Percentiles rank a stretch among this genome's conserved stretches.
These are phyloP conservation scores for Kazachstania sp. DNA, from an alignment of 1,139 yeast genomes.

Conservation along the genomic window DNA sequence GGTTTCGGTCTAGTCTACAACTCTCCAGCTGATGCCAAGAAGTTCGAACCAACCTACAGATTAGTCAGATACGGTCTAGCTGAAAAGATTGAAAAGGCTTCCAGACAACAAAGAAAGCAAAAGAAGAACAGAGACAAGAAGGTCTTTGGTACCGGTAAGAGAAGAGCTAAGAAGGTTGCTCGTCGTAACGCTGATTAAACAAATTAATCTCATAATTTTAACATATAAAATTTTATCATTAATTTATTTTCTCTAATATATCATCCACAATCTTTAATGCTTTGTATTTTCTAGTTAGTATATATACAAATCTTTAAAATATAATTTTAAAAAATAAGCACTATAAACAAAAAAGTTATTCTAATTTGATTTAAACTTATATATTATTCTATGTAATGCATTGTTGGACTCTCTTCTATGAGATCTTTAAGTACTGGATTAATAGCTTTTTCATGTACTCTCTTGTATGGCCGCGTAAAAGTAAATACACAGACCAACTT, in stretches of 20 bases:
- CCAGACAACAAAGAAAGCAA: constrained; percentile 99
- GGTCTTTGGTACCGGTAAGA: constrained; percentile 96
- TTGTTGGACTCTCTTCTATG: background rate
- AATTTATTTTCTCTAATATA: constrained; percentile 4
- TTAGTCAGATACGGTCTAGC: constrained; percentile 99
- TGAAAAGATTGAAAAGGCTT: constrained; percentile 89
- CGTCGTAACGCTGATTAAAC: constrained; percentile 40
- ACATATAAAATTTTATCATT: constrained; percentile 2
- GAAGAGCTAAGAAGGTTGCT: constrained; percentile 89
- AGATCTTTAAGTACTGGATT: background rate
- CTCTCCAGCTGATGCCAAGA: constrained; percentile 96
- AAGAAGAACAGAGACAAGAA: constrained; percentile 99
- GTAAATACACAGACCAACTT: background rate
- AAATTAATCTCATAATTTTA: constrained; percentile 4
- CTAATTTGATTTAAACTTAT: no score
- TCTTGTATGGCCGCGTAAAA: background rate
- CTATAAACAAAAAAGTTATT: background rate
- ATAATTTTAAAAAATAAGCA: constrained; percentile 4
- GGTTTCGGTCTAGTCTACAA: constrained; percentile 99
- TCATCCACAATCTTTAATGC: constrained; percentile 4
- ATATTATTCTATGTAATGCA: no score
- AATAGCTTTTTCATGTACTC: background rate
- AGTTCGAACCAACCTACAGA: constrained; percentile 99
- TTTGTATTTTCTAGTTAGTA: constrained; percentile 4
- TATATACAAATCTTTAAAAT: constrained; percentile 7